A percentile compares a stretch with the other conserved stretches of the same genome.
phyloP scores from a whole-genome alignment of 2,329 filamentous ascomycete species.

The Huntiella bhutanensis region DNA sequence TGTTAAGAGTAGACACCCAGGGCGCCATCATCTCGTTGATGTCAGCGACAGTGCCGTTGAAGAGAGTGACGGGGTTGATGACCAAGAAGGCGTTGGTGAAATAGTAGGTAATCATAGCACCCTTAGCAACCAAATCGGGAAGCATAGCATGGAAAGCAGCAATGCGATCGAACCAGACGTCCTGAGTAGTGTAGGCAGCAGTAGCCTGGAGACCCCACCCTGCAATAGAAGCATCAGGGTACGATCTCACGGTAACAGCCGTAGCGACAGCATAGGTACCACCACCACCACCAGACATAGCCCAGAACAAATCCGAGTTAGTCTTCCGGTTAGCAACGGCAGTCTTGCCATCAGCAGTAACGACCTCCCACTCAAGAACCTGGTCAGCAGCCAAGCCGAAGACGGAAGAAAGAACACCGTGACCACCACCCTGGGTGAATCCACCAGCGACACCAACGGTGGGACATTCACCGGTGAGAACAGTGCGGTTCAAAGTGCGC shows the following conservation, averaged over 20 bases:
- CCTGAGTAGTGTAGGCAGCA: slow-evolving; percentile 15
- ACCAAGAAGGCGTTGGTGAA: slow-evolving; percentile 28
- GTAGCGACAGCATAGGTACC: slow-evolving; percentile 39
- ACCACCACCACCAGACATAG: slow-evolving; percentile 38
- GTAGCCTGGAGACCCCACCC: slow-evolving; percentile 27
- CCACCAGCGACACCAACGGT: slow-evolving; percentile 41
- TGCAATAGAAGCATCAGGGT: slow-evolving; percentile 24
- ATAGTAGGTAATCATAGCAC: slow-evolving; percentile 29
- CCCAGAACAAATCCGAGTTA: slow-evolving; percentile 45
- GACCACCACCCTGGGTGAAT: slow-evolving; percentile 41
- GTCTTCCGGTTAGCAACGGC: slow-evolving; percentile 26
- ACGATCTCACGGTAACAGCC: slow-evolving; percentile 33
- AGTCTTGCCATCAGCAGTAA: slow-evolving; percentile 31
- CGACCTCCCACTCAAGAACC: slow-evolving; percentile 33
- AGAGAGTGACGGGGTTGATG: slow-evolving; percentile 28
- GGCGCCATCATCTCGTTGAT: slow-evolving; percentile 27
- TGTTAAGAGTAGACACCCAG: slow-evolving; percentile 23
- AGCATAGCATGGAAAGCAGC: slow-evolving; percentile 23
- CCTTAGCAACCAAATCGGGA: slow-evolving; percentile 28
- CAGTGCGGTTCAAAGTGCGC: slow-evolving; percentile 24
- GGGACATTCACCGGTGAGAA: slow-evolving; percentile 35
- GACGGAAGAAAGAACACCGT: slow-evolving; percentile 31
- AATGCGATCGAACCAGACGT: slow-evolving; percentile 30
- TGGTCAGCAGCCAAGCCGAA: slow-evolving; percentile 43
- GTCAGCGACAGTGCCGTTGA: slow-evolving; percentile 24